Evolutionary conservation across 164 flowering plant species (phyloP).

Genomic region (Vitis rotundifolia): DNA sequence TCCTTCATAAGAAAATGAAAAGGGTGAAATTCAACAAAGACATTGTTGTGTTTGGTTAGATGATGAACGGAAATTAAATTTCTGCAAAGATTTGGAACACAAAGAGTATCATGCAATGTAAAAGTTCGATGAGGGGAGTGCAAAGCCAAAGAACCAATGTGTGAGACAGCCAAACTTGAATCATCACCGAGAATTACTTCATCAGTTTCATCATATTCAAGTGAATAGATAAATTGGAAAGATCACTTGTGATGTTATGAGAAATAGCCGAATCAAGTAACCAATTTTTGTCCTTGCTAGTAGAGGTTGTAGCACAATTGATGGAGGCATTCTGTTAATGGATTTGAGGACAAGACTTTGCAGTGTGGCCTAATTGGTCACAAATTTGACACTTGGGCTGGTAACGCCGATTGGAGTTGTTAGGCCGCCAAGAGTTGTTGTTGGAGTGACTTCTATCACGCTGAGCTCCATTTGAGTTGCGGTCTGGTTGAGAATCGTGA

Average conservation of each 20-base stretch:
- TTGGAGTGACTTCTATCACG: too few relatives aligned
- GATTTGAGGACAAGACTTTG: not conserved
- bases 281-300: not conserved
- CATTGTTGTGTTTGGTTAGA: slow-evolving; percentile 1
- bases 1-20: slow-evolving; percentile 5
- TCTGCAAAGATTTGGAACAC: not conserved
- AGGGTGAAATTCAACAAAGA: slow-evolving; percentile 9
- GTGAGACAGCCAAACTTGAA: not conserved
- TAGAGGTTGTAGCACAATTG: not conserved
- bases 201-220: slow-evolving; percentile 4
- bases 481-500: not conserved
- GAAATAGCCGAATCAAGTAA: not conserved
- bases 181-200: slow-evolving; percentile 11
- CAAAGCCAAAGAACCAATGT: slow-evolving; percentile 3
- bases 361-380: not conserved
- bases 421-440: not conserved
- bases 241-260: not conserved
- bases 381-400: slow-evolving; percentile 1
- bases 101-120: not conserved
- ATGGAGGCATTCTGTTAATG: not conserved
- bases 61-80: slow-evolving; percentile 2
- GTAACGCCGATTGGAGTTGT: not conserved
- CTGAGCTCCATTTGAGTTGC: not conserved
- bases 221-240: slow-evolving; percentile 1
- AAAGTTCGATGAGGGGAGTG: not conserved